Conservation (phyloP, 2,329 filamentous ascomycete species). For the Hirsutella minnesotensis region DNA sequence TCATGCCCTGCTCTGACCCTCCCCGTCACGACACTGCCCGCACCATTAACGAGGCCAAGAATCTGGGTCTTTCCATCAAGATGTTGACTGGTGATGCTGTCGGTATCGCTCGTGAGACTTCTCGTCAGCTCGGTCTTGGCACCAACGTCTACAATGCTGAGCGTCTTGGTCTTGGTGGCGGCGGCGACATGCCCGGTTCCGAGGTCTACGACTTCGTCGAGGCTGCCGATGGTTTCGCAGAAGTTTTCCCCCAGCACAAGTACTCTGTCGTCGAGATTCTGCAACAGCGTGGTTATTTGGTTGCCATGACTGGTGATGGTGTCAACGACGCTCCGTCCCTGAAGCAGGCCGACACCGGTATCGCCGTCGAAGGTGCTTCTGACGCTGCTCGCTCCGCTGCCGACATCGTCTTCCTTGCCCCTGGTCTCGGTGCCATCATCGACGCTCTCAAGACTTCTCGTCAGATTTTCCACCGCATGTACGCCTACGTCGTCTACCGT, state of each 20-base stretch:
- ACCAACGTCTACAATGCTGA: slow-evolving; percentile 93
- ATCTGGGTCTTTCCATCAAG: slow-evolving; percentile 80
- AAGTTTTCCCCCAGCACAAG: slow-evolving; percentile 93
- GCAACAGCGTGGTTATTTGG: slow-evolving; percentile 84
- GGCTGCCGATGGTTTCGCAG: slow-evolving; percentile 87
- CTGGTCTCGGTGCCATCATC: slow-evolving; percentile 84
- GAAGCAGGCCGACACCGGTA: slow-evolving; percentile 94
- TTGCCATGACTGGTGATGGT: slow-evolving; percentile 94
- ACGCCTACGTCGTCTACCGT: slow-evolving; percentile 91
- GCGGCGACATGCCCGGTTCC: slow-evolving; percentile 85
- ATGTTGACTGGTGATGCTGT: slow-evolving; percentile 94
- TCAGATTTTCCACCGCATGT: slow-evolving; percentile 95
- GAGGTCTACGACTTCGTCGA: slow-evolving; percentile 94
- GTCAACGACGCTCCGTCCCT: slow-evolving; percentile 88
- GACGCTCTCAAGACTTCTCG: slow-evolving; percentile 86
- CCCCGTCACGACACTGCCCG: slow-evolving; percentile 83
- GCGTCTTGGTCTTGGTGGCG: slow-evolving; percentile 78
- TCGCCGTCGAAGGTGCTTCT: slow-evolving; percentile 84
- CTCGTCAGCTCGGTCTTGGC: slow-evolving; percentile 79
- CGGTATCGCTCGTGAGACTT: slow-evolving; percentile 85
- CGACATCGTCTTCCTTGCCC: slow-evolving; percentile 88
- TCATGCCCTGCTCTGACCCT: slow-evolving; percentile 89
- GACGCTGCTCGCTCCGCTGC: slow-evolving; percentile 84
- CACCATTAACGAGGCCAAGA: slow-evolving; percentile 83
- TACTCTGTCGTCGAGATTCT: slow-evolving; percentile 90